Conservation (phyloP, 164 flowering plant species). For the Akebia trifoliata region DNA sequence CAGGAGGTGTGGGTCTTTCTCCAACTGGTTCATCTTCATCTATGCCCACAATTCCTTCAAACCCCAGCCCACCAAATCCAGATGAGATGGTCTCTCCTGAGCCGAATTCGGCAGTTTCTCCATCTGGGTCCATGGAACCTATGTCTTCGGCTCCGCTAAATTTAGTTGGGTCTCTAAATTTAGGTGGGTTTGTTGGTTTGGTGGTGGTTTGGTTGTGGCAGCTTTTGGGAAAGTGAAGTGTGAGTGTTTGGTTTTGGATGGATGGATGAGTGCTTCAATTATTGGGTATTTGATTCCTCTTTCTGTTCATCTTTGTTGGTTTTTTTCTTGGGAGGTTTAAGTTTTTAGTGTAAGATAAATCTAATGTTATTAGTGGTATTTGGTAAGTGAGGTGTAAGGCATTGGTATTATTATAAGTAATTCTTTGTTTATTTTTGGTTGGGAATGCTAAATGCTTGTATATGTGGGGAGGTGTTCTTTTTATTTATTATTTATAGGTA, state of each 20-base stretch:
- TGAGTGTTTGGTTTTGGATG: not conserved
- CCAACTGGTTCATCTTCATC: constrained; percentile 24
- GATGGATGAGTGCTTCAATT: constrained; percentile 16
- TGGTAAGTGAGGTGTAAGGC: constrained; percentile 7
- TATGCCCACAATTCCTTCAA: constrained; percentile 47
- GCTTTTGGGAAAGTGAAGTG: constrained; percentile 9
- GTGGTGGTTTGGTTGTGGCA: constrained; percentile 9
- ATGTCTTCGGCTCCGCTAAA: constrained; percentile 21
- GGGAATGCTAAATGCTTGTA: too few relatives aligned
- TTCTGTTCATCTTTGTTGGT: constrained; percentile 4
- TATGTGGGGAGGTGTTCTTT: too few relatives aligned
- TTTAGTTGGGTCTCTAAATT: not conserved
- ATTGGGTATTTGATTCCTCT: constrained; percentile 8
- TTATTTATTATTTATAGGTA: too few relatives aligned
- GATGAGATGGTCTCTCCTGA: constrained; percentile 27
- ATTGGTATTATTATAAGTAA: not conserved
- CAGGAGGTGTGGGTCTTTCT: constrained; percentile 29
- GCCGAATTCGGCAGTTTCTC: constrained; percentile 35
- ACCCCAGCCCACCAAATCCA: constrained; percentile 46
- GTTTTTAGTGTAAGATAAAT: constrained; percentile 1
- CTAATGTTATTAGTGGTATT: not conserved
- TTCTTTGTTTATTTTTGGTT: not conserved
- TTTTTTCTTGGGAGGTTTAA: too few relatives aligned
- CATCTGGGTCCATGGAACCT: constrained; percentile 20
- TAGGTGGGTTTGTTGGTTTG: constrained; percentile 8